Base-by-base conservation (phyloP, 768 basidiomycete genomes). In the Hortiboletus flavorubellus region DNA sequence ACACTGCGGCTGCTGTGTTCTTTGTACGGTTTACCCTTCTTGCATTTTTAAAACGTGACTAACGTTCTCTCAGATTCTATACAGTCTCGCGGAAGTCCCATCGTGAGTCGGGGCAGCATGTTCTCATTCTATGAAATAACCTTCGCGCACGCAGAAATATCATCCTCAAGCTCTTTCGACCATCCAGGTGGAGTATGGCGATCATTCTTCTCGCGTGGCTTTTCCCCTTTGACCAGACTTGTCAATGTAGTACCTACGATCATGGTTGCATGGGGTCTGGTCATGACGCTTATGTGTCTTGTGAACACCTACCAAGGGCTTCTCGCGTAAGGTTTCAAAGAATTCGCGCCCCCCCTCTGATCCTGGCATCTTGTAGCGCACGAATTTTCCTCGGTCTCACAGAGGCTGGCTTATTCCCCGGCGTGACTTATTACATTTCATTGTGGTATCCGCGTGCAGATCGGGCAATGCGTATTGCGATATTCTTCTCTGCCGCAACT, bases 401-500 rank as follows among this genome's bases (percentile, higher is more conserved):
- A 31, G 80, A 80, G 60, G 77, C 74, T 43, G 80, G 82, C 38
- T 56, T 78, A 21, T 72, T 75, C 52, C 72, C 76, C 0, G 74
- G 74, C 1, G 66, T 77, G 51, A 72, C 71, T 2, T 80, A 77
- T 52, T 76, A 73, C 40, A 70, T 84, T 42, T 82, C 80, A 11
- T 66, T 82, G 46, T 86, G 85, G 84, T 82, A 89, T 63, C 76
- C 81, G 10, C 73, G 80, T 35, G 71, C 72, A 49, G 85, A 87
- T 61, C 78, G 84, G 42, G 83, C 80, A 16, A 71, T 69, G 61
- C 78, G 85, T 29, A 77, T 84, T 52, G 82, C 84, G 5, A 73
- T 86, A 37, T 86, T 87, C 73, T 85, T 85, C 66, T 79, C 79
- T 18, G 82, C 83, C 37, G 82, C 83, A 11, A 84, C 82, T 2